A percentile compares a stretch with the other conserved stretches of the same genome.
Evolutionary conservation across 257 asterid genomes (phyloP).

Genomic region (Echites panduratus): DNA sequence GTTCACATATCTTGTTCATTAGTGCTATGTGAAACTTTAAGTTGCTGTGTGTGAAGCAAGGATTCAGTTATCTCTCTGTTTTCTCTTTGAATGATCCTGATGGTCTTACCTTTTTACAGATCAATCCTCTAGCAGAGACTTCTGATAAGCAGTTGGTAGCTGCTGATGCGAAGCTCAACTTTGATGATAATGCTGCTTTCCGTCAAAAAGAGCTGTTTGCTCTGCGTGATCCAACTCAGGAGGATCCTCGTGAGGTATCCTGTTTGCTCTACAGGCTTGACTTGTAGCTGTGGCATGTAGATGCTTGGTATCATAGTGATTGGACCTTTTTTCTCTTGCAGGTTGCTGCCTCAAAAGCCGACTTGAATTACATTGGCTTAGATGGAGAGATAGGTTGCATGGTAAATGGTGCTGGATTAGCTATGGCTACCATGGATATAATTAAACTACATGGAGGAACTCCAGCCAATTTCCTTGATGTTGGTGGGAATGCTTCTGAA

Average conservation of each 20-base stretch:
- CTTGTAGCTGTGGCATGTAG: background rate
- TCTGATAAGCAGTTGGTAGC: constrained; percentile 85
- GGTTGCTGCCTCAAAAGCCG: constrained; percentile 99
- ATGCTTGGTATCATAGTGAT: background rate
- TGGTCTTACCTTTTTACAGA: constrained; percentile 34
- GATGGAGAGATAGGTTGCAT: constrained; percentile 99
- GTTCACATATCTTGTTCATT: constrained; percentile 3
- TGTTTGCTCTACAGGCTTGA: background rate
- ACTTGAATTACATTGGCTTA: constrained; percentile 90
- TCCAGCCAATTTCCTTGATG: constrained; percentile 99
- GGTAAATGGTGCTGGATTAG: constrained; percentile 99
- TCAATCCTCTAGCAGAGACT: constrained; percentile 96
- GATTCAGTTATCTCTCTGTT: background rate
- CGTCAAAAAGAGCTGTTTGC: constrained; percentile 82
- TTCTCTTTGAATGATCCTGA: background rate
- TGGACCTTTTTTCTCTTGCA: constrained; percentile 17
- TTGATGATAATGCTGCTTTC: constrained; percentile 95
- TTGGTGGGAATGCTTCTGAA: constrained; percentile 99
- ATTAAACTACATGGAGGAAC: constrained; percentile 97
- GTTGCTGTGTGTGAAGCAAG: background rate
- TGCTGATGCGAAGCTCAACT: constrained; percentile 98
- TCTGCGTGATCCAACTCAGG: constrained; percentile 90
- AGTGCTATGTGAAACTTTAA: background rate
- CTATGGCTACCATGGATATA: constrained; percentile 99
- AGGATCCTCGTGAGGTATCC: constrained; percentile 95